Base-by-base conservation (phyloP, 768 basidiomycete species). In the Leucocoprinus sp. region DNA sequence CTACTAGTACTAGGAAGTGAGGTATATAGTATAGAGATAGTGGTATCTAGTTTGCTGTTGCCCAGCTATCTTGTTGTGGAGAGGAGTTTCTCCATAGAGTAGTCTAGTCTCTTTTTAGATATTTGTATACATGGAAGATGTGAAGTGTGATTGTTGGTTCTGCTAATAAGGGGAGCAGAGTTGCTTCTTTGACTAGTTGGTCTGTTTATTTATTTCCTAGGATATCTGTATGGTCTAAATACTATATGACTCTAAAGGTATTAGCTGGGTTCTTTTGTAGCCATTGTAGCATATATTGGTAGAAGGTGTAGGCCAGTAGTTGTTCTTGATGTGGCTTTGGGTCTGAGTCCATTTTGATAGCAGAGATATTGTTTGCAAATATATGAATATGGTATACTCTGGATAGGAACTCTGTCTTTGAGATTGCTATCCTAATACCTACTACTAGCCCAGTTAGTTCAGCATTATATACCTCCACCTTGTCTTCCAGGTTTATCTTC, bases 401-500 rank as follows among this genome's bases (percentile, higher is more conserved):
- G 12, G 27, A 28, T 5, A 6, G 6, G 5, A 5, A 12, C 27
- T 28, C 27, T n/a, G 27, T 12, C 27, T 28, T 28, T 5, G 5
- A 6, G 4, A 42, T 41, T 8, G 52, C 57, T 15, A 36, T 26
- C 4, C 37, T 44, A 11, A 53, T 48, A 2, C 55, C 55, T 21
- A 50, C 47, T 21, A 39, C 37, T 0, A 62, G 57, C 1, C 49
- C 61, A 8, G 54, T 51, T 28, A 62, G 50, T 36, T 64, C 60
- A 0, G 54, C 60, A 21, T 64, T 57, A 42, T 55, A 61, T 3
- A 59, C 55, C 35, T 62, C 60, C 5, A 60, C 54, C 15, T 46
- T 33, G 0, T 52, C 51, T 1, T 60, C 61, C 28, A 63, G 42
- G 7, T 59, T 59, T 14, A 57, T 43, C 4, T 35, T 22, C 0